Percentiles rank a stretch among this genome's conserved stretches.
Evolutionary conservation across 352 stramenopile species (phyloP).

Genomic region (Pythium dissimile): DNA sequence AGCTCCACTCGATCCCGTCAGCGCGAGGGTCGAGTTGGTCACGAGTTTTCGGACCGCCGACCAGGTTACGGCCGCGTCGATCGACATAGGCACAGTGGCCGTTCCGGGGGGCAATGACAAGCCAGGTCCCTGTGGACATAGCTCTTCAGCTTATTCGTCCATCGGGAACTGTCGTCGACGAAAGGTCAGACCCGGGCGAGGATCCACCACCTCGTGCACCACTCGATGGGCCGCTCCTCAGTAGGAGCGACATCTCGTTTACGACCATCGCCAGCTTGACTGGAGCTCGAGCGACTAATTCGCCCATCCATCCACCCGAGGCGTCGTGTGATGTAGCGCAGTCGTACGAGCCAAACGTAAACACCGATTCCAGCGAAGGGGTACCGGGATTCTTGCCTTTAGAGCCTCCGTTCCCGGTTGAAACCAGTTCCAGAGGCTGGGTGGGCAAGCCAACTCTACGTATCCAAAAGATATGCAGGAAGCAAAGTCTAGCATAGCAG

Average conservation of each 20-base stretch:
- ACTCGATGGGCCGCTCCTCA: not conserved
- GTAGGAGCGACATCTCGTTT: not conserved
- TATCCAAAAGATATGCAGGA: too few species aligned
- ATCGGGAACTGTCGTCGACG: not conserved
- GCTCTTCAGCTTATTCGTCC: not conserved
- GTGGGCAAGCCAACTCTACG: too few species aligned
- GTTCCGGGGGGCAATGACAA: not conserved
- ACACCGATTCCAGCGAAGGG: too few species aligned
- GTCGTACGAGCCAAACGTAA: too few species aligned
- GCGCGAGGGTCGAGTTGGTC: not conserved
- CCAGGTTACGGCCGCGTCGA: not conserved
- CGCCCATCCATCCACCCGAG: too few species aligned
- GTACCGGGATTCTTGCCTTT: too few species aligned
- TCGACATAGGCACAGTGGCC: not conserved
- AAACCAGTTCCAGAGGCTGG: too few species aligned
- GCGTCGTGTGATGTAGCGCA: too few species aligned
- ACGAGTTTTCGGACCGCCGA: not conserved
- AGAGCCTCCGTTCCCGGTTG: too few species aligned
- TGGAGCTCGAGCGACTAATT: too few species aligned
- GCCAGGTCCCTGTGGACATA: conserved; percentile 1
- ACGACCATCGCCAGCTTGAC: too few species aligned
- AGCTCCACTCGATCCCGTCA: not conserved
- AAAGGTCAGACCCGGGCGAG: not conserved
- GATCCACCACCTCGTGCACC: not conserved
- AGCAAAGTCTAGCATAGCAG: too few species aligned